Evolutionary conservation across 805 yeast species (phyloP), one percentile per base, ranked within the genome.

Genomic region (Candida anglica): DNA sequence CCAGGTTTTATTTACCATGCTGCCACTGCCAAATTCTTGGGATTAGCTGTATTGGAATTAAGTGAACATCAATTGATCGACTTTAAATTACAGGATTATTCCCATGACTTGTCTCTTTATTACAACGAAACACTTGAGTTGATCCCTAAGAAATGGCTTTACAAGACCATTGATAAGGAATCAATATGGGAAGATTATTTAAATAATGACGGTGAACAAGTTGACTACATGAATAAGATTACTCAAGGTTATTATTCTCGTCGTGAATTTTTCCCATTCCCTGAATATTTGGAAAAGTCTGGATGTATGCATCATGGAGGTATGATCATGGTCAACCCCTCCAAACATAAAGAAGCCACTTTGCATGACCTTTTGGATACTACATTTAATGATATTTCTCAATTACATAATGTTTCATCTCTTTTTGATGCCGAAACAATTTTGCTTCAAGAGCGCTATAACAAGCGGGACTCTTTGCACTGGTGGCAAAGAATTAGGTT

Each of bases 21-120:
- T 40, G 63, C 74, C 15, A 50, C 79, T 35, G 77, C 86, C 2
- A 78, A 75, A 45, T 77, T 74, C 51, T 57, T 75, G 34, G 84
- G 88, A 0, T 58, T 81, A 27, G 50, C 79, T 8, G 58, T 71
- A 1, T 55, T 82, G 37, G 67, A 69, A 32, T 49, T 81, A 32
- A 63, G 74, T 45, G 85, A 81, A 42, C 69, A 63, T 32, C 85
- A 79, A 47, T 64, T 84, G 2, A 54, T 80, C 7, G 64, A 63
- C 20, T 68, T 78, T 35, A 59, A 60, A n/a, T 48, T 75, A 1
- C 39, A 51, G 4, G 69, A 69, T 28, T 81, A 80, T 50, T 56
- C 79, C n/a, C 35, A 48, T 5, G 59, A 62, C 13, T 69, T 81
- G 31, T 28, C 50, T 6, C 30, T 42, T 2, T 59, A 64, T 40